Evolutionary conservation across 139 green algal genomes (phyloP).

Genomic region (Nannochloris sp.): DNA sequence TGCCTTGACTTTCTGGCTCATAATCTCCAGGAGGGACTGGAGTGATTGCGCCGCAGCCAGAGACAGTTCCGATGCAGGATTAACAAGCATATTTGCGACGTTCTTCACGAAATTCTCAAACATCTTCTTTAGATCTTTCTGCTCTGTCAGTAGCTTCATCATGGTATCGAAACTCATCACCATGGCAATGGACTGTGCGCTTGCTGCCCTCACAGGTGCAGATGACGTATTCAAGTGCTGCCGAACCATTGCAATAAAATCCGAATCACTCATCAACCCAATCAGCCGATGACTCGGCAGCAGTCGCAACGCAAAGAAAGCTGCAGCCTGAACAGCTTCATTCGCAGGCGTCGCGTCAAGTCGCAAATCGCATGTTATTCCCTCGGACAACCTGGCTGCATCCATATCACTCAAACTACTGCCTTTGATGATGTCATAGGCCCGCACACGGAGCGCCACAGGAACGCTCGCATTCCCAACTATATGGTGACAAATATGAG

Average conservation of each 20-base stretch:
- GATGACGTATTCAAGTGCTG: conserved; percentile 7
- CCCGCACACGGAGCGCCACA: neutral
- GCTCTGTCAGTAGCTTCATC: neutral
- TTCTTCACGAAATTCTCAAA: conserved; percentile 1
- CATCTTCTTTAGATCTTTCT: conserved; percentile 1
- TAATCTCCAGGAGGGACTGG: neutral
- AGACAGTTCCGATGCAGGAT: neutral
- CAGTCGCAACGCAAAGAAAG: conserved; percentile 12
- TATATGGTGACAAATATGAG: conserved; percentile 7
- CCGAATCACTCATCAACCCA: conserved; percentile 10
- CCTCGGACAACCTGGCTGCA: conserved; percentile 7
- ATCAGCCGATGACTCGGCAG: conserved; percentile 21
- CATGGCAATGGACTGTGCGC: conserved; percentile 1
- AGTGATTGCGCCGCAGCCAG: neutral
- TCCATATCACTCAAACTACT: conserved; percentile 12
- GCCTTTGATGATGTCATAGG: conserved; percentile 20
- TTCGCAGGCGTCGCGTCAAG: neutral
- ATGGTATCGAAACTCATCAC: conserved; percentile 1
- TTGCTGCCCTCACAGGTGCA: conserved; percentile 15
- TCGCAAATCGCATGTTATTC: conserved; percentile 15
- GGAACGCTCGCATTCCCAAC: conserved; percentile 15
- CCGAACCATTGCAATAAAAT: conserved; percentile 1
- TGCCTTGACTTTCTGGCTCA: neutral
- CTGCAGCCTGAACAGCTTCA: conserved; percentile 15
- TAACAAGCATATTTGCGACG: neutral